These are phyloP conservation scores for Skeletonema potamos DNA, from an alignment of 108 stramenopile genomes.

Conservation along the genomic window DNA sequence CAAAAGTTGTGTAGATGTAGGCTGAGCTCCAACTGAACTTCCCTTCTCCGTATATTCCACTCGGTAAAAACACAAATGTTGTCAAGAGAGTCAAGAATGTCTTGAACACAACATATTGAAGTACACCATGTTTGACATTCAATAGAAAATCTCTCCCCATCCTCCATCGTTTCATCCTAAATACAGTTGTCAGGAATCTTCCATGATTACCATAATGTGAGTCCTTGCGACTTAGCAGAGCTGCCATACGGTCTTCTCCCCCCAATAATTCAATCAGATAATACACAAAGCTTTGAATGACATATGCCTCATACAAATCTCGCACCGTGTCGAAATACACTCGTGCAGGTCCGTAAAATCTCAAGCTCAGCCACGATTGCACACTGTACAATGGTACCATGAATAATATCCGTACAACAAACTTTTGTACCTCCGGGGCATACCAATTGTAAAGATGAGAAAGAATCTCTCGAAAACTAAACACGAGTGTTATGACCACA, in stretches of 20 bases:
- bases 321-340: constrained; percentile 63
- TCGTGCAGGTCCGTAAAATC: constrained; percentile 49
- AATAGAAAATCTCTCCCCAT: constrained; percentile 84
- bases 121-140: constrained; percentile 88
- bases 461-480: constrained; percentile 72
- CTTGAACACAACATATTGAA: constrained; percentile 96
- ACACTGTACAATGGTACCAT: constrained; percentile 82
- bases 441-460: constrained; percentile 65
- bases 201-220: constrained; percentile 52
- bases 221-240: constrained; percentile 61
- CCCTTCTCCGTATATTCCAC: constrained; percentile 84
- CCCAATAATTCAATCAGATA: constrained; percentile 72
- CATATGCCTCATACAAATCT: constrained; percentile 81
- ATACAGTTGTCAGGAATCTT: constrained; percentile 38
- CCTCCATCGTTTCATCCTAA: constrained; percentile 64
- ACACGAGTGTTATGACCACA: constrained; percentile 71
- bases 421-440: constrained; percentile 70
- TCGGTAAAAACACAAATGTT: constrained; percentile 66
- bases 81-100: constrained; percentile 63
- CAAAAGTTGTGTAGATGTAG: constrained; percentile 77
- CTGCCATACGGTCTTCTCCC: constrained; percentile 62
- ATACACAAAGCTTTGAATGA: constrained; percentile 75
- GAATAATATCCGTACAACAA: constrained; percentile 77
- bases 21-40: constrained; percentile 62
- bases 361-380: constrained; percentile 56